phyloP scores from a whole-genome alignment of 345 rosid species.

The Pseudoturritis turrita region DNA sequence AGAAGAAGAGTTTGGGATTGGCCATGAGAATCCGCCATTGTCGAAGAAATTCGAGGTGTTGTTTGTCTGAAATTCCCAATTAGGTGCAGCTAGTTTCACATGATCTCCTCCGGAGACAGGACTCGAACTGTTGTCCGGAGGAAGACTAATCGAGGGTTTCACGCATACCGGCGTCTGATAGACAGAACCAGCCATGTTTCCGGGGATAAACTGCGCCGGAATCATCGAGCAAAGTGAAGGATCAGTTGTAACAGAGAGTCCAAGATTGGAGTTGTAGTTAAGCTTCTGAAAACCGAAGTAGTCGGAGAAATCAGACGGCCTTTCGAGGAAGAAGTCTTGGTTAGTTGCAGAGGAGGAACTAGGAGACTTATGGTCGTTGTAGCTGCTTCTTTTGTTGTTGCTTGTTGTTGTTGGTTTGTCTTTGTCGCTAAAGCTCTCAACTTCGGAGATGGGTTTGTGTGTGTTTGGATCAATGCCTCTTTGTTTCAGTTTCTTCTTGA shows the following conservation, averaged over 20 bases:
- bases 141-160: constrained; percentile 59
- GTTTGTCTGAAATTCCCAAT: constrained; percentile 45
- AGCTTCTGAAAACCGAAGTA: constrained; percentile 58
- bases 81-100: constrained; percentile 13
- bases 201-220: constrained; percentile 34
- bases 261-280: constrained; percentile 39
- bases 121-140: constrained; percentile 37
- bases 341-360: constrained; percentile 32
- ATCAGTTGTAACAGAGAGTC: constrained; percentile 32
- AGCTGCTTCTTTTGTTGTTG: constrained; percentile 19
- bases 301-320: constrained; percentile 38
- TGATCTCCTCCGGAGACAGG: constrained; percentile 27
- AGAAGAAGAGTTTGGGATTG: constrained; percentile 22
- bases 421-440: constrained; percentile 33
- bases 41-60: constrained; percentile 11
- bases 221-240: constrained; percentile 39
- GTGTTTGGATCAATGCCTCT: constrained; percentile 63
- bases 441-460: constrained; percentile 52
- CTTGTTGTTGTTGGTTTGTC: constrained; percentile 26
- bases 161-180: constrained; percentile 43
- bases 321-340: constrained; percentile 48
- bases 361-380: constrained; percentile 31
- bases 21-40: constrained; percentile 27
- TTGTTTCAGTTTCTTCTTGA: constrained; percentile 61
- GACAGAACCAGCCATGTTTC: constrained; percentile 24